Evolutionary conservation across 345 rosid genomes (phyloP), one percentile per base, ranked within the genome.

Genomic region (Pugionium cornutum): DNA sequence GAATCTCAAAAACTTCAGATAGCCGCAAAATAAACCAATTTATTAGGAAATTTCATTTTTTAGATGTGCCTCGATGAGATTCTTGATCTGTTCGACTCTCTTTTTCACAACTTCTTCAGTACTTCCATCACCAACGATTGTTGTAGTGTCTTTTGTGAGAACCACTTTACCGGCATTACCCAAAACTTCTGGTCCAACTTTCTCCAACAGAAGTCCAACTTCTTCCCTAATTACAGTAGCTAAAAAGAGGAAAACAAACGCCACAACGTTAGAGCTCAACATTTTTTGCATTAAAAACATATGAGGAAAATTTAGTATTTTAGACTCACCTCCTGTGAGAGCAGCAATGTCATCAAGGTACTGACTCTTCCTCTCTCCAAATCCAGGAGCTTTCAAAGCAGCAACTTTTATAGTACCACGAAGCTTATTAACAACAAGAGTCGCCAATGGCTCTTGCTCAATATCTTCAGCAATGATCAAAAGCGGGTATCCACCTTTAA

Each of bases 331-430:
- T 78, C 95, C 95, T 8, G 99, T 91, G 63, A 95, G 76, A 76
- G 87, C 81, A 62, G 99, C 97, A 74, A 95, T 87, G 74, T 95
- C 99, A 50, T 95, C 99, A 67, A 90, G 99, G 75, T 90, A 95
- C 72, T 91, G 95, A 74, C 89, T 88, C 80, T 91, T 91, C 60
- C 96, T 88, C 75, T 92, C 96, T 62, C 97, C 98, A 73, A 92
- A 92, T 36, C 98, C 98, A 64, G 97, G 97, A 77, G 97, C 98
- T 74, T 82, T 92, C 32, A 92, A 86, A 71, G 97, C 98, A 39
- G 98, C 98, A 74, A 92, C 85, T 77, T 90, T 92, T 65, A 92
- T 47, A 56, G 97, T 67, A n/a, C 99, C 99, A 76, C 97, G 84
- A 61, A 92, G 90, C 71, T 86, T 92, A 81, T 88, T 92, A 57